These are phyloP conservation scores for Botrytis aclada DNA, from an alignment of 2,329 filamentous ascomycete genomes.

Conservation along the genomic window DNA sequence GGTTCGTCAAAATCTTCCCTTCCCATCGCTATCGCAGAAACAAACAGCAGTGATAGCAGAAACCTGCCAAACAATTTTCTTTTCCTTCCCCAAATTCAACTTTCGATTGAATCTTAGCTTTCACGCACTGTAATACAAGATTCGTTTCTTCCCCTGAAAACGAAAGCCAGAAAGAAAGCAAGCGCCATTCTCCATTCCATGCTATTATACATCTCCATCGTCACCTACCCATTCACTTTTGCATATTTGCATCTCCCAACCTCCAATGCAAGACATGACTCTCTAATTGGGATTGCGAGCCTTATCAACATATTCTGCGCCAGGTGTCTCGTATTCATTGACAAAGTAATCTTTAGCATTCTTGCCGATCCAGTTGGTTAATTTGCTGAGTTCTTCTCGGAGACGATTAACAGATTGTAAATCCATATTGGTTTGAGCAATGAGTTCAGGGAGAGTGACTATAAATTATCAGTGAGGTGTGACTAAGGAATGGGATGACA, in stretches of 20 bases:
- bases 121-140: neutral
- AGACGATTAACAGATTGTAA: constrained; percentile 83
- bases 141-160: neutral
- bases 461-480: constrained; percentile 40
- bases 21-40: neutral
- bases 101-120: neutral
- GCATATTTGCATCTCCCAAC: neutral
- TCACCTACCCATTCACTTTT: neutral
- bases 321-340: constrained; percentile 69
- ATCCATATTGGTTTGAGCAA: constrained; percentile 98
- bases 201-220: constrained; percentile 14
- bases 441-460: constrained; percentile 89
- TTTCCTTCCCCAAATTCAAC: neutral
- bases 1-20: neutral
- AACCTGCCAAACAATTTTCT: neutral
- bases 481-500: constrained; percentile 8
- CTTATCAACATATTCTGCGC: constrained; percentile 69
- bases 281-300: constrained; percentile 39
- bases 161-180: constrained; percentile 16
- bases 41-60: neutral
- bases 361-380: constrained; percentile 80
- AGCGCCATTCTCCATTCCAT: constrained; percentile 33
- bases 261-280: constrained; percentile 9
- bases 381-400: constrained; percentile 82
- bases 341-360: constrained; percentile 71